phyloP scores from a whole-genome alignment of 163 green algal genomes.

The Prototheca cutis region DNA sequence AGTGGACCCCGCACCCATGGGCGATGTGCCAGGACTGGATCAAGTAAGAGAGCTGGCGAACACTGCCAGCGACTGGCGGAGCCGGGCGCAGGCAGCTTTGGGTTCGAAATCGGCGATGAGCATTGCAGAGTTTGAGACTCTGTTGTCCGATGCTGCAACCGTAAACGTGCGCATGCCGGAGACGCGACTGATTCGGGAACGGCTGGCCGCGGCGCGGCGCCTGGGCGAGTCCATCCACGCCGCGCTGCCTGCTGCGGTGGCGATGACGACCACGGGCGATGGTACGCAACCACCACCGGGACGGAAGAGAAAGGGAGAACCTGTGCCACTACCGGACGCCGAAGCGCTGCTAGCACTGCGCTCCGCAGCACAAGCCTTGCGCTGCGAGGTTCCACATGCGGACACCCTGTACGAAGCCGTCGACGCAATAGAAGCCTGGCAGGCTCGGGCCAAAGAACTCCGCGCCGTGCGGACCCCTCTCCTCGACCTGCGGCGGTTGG shows the following conservation, averaged over 20 bases:
- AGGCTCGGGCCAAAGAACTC: slow-evolving; percentile 2
- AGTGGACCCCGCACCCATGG: slow-evolving; percentile 11
- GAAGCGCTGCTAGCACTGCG: not conserved
- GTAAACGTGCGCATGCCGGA: not conserved
- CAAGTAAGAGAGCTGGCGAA: slow-evolving; percentile 23
- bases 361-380: not conserved
- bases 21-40: not conserved
- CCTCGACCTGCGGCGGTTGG: slow-evolving; percentile 18
- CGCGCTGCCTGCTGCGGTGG: no score
- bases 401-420: not conserved
- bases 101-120: no score
- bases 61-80: slow-evolving; percentile 16
- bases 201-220: slow-evolving; percentile 23
- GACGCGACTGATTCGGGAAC: slow-evolving; percentile 31
- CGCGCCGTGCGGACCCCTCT: slow-evolving; percentile 7
- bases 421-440: not conserved
- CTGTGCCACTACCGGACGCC: no score
- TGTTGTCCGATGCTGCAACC: not conserved
- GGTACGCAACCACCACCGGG: not conserved
- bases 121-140: no score
- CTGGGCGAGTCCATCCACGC: slow-evolving; percentile 29
- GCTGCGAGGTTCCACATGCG: not conserved
- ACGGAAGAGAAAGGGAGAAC: slow-evolving; percentile 9
- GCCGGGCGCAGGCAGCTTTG: slow-evolving; percentile 7
- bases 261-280: no score